Evolutionary conservation across 495 filamentous ascomycete species (phyloP), one percentile per base, ranked within the genome.

Genomic region (Articulospora tetracladia): DNA sequence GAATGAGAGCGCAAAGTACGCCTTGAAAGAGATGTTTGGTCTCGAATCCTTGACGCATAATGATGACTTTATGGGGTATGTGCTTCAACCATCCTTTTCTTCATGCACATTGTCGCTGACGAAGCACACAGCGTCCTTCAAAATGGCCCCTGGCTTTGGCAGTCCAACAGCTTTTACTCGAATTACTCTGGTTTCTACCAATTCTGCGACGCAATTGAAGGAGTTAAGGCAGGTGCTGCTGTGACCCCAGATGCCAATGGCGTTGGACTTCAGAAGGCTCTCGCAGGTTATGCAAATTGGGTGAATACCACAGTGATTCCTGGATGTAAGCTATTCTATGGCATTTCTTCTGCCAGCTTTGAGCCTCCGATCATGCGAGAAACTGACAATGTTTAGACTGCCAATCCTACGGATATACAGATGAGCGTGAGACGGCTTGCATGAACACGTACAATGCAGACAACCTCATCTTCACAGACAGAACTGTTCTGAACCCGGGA

Each of bases 131-230:
- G 77, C 36, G 78, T 77, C 0, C 70, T 88, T 15, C 73, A 79
- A 58, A 76, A 73, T 44, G 83, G 82, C 3, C 82, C 82, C 1
- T 86, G 76, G 73, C 66, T 76, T 3, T 87, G 85, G 82, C 85
- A 87, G 66, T 71, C 69, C 20, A 80, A 81, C 51, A 66, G 66
- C 25, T 77, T 80, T 52, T 72, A 65, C 51, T 74, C 75, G 4
- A 76, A 72, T 20, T 79, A 79, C 66, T 80, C 74, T 1, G 69
- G 61, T 0, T 85, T 83, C 69, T 87, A 74, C 67, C 48, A 75
- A 57, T 86, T 83, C 70, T 83, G 77, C 30, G 79, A 83, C 61
- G 69, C 70, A 22, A 62, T 82, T 50, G 79, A 82, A 68, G 71
- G 72, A 32, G 74, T 72, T 50, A 58, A 69, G 25, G 64, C 66